These are phyloP conservation scores for Penicillium psychrosexuale DNA, from an alignment of 2,329 filamentous ascomycete species.

Conservation along the genomic window DNA sequence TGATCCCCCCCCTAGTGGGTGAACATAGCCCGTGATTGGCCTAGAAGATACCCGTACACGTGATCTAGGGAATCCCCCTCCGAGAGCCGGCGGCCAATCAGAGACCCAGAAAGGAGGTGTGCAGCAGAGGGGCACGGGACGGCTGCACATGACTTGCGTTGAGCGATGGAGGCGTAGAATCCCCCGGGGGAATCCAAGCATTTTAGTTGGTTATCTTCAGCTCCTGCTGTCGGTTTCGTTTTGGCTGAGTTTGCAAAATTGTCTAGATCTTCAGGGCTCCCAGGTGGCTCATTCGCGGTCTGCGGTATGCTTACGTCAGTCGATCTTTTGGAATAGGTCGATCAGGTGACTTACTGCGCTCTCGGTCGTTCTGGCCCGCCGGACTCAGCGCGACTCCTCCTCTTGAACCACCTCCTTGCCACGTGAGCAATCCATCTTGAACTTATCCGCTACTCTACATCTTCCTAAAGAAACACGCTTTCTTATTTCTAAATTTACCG, in stretches of 20 bases:
- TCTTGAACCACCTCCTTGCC: conserved; percentile 29
- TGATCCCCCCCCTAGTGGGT: background rate
- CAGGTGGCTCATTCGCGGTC: background rate
- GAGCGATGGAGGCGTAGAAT: conserved; percentile 11
- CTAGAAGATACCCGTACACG: conserved; percentile 16
- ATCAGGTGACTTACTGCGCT: conserved; percentile 36
- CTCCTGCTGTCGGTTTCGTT: background rate
- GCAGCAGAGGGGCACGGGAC: conserved; percentile 38
- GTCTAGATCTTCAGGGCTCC: background rate
- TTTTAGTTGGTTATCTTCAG: conserved; percentile 10
- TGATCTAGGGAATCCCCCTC: conserved; percentile 28
- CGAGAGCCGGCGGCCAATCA: conserved; percentile 30
- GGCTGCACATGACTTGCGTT: conserved; percentile 35
- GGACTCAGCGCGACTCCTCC: conserved; percentile 21
- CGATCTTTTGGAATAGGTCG: background rate
- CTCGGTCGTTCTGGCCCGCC: conserved; percentile 22
- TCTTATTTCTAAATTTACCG: conserved; percentile 31
- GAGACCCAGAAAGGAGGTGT: conserved; percentile 6
- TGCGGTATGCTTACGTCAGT: background rate
- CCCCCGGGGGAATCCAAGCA: conserved; percentile 10
- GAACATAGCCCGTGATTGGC: conserved; percentile 11
- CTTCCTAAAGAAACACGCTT: conserved; percentile 29
- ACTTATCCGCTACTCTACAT: conserved; percentile 31
- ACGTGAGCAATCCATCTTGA: conserved; percentile 42
- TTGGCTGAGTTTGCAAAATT: background rate